Evolutionary conservation across 164 flowering plant genomes (phyloP), one percentile per base, ranked within the genome.

Genomic region (Paratinospora sagittata): DNA sequence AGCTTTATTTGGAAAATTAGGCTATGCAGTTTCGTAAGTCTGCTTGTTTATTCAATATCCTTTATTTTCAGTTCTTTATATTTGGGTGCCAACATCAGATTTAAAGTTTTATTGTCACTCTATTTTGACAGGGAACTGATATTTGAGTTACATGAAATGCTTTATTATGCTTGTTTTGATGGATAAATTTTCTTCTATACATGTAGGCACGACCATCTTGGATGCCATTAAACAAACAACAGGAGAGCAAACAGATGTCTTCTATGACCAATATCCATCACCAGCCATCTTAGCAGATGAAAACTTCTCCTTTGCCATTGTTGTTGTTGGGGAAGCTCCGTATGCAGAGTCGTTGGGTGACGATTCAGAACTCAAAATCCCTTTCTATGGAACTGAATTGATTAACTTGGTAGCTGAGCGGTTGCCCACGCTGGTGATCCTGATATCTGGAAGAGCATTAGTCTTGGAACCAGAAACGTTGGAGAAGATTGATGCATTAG

Each of bases 391-490:
- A 49, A 24, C 77, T 62, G 85, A 86, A 27, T 27, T 84, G 68
- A 81, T 85, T 41, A 79, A 72, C 41, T 52, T 67, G 24, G 85
- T 93, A 13, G 82, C 89, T 21, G 82, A 81, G 12, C 81, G 63
- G 78, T 79, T 89, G 70, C 94, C 96, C 43, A 90, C 93, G 63
- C 68, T 92, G 79, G 87, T 70, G 47, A 82, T 93, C 69, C 19
- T 93, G 36, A 75, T 93, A 55, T 86, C 98, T 33, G 98, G 98
- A 63, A 82, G 97, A 66, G 95, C 98, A 1, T 61, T 90, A 68
- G 84, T 86, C 37, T 8, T 89, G 63, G 92, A 85, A 64, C 87
- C 90, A 14, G 17, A 60, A 68, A 66, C 88, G 27, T 68, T 93
- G 79, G 89, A 83, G 33, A 88, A 86, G 69, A 79, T 85, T 0